These are phyloP conservation scores for Piromyces finnis DNA, from an alignment of 192 early-diverging fungal species.

Conservation along the genomic window DNA sequence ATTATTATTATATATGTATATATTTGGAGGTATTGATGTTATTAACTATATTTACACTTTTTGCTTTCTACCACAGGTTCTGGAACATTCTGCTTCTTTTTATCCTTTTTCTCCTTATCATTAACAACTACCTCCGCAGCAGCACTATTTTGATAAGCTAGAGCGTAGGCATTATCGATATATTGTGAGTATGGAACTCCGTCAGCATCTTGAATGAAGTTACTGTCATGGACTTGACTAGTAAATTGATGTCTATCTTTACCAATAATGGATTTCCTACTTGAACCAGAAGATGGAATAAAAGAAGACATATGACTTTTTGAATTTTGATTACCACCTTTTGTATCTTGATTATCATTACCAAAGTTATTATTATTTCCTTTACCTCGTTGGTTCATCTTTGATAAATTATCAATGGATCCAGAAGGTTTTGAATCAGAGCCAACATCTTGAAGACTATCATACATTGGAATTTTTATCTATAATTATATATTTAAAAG, in stretches of 20 bases:
- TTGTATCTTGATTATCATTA: not conserved
- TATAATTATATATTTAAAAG: not conserved
- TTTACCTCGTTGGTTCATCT: not conserved
- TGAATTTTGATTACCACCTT: not conserved
- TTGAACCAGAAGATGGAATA: not conserved
- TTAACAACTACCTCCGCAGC: not conserved
- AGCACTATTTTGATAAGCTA: not conserved
- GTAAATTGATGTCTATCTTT: not conserved
- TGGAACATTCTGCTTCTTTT: not conserved
- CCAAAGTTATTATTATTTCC: too few relatives aligned
- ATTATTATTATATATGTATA: too few relatives aligned
- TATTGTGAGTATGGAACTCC: not conserved
- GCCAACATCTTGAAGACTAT: not conserved
- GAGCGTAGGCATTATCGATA: not conserved
- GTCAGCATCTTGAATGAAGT: not conserved
- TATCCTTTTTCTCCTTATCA: not conserved
- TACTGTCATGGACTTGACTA: not conserved
- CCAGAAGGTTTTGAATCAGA: not conserved
- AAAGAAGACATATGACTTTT: not conserved
- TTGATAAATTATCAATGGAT: not conserved
- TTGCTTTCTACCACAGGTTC: not conserved
- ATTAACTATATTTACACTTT: not conserved
- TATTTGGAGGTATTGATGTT: too few relatives aligned
- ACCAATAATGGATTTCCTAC: not conserved
- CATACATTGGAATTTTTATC: not conserved